Evolutionary conservation across 441 rosid genomes (phyloP).

Genomic region (Populus trichocarpa): DNA sequence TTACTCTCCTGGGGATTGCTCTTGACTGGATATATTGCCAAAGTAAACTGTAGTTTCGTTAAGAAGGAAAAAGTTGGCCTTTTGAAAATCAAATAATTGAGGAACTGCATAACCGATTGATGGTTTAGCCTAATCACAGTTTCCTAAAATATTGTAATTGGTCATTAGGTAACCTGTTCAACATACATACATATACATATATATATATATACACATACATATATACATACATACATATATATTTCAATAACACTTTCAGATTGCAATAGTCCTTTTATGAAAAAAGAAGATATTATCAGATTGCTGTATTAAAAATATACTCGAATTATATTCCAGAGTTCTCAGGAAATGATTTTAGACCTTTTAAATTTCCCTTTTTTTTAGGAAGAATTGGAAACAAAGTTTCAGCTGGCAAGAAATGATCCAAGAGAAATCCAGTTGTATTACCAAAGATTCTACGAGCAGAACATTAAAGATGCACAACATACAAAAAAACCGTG

Average conservation of each 20-base stretch:
- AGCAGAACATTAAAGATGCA: conserved; percentile 52
- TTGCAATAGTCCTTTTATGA: not conserved
- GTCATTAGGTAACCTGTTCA: not conserved
- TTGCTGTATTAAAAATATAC: not conserved
- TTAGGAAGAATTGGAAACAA: conserved; percentile 68
- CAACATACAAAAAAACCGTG: conserved; percentile 69
- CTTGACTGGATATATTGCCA: not conserved
- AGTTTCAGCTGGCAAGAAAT: conserved; percentile 35
- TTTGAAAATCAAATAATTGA: not conserved
- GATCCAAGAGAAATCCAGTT: conserved; percentile 71
- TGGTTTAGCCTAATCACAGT: not conserved
- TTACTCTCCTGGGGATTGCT: not conserved
- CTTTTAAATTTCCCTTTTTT: conserved; percentile 21
- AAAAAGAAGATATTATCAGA: not conserved
- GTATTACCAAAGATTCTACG: conserved; percentile 63
- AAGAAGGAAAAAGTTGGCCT: not conserved
- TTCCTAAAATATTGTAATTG: not conserved
- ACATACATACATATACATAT: not conserved
- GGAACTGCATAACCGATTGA: not conserved
- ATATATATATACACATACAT: too few relatives aligned
- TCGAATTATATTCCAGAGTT: not conserved
- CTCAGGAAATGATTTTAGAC: conserved; percentile 5
- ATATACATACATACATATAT: not conserved
- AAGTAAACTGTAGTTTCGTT: conserved; percentile 1
- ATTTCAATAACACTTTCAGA: not conserved